Evolutionary conservation across 169 alveolate species (phyloP).

Genomic region (Eimeria sp.): DNA sequence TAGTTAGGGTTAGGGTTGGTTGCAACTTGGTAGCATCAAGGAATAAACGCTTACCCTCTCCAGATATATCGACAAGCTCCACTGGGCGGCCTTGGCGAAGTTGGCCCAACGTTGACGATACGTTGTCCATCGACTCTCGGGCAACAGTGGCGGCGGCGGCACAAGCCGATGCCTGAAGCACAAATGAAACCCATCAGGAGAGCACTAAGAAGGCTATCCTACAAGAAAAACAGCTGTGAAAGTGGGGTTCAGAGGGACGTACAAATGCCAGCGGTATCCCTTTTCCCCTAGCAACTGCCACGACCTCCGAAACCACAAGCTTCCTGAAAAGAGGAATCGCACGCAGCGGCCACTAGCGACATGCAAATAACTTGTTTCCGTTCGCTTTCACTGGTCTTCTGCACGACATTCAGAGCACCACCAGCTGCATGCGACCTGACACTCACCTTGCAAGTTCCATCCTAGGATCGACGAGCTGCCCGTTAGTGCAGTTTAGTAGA

Average conservation of each 20-base stretch:
- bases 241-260: slow-evolving; percentile 4
- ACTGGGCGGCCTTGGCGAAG: slow-evolving; percentile 64
- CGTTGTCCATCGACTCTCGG: slow-evolving; percentile 56
- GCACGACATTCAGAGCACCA: not conserved
- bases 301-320: slow-evolving; percentile 79
- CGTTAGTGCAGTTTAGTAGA: slow-evolving; percentile 76
- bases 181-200: not conserved
- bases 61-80: slow-evolving; percentile 72
- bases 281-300: slow-evolving; percentile 80
- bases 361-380: not conserved
- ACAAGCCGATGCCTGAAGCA: slow-evolving; percentile 51
- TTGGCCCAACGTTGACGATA: slow-evolving; percentile 59
- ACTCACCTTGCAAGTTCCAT: slow-evolving; percentile 64
- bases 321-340: slow-evolving; percentile 38
- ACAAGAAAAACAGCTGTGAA: not conserved
- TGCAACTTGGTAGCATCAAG: not conserved
- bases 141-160: slow-evolving; percentile 64
- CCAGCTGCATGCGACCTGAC: not conserved
- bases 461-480: slow-evolving; percentile 72
- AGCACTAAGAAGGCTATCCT: not conserved
- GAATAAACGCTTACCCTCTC: slow-evolving; percentile 33
- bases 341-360: not conserved
- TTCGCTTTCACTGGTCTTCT: not conserved
- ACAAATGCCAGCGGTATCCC: slow-evolving; percentile 82
- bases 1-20: no score